Percentiles rank a stretch among this genome's conserved stretches.
Evolutionary conservation across 208 protist species (phyloP).

Genomic region (Blechomonas ayalai): DNA sequence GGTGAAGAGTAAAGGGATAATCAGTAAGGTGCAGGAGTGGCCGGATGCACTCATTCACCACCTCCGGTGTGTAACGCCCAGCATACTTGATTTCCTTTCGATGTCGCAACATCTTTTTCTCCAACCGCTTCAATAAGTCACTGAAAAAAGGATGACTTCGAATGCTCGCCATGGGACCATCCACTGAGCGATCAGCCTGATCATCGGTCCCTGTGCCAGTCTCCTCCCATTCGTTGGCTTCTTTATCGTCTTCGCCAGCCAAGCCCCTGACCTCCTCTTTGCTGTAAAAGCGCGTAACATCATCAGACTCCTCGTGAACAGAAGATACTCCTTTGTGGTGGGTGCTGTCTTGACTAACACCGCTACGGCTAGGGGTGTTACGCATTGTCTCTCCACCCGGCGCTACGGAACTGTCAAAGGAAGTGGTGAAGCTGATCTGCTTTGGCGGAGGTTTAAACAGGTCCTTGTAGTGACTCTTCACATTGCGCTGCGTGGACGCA

Average conservation of each 20-base stretch:
- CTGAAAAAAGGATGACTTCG: constrained; percentile 70
- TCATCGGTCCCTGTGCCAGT: neutral
- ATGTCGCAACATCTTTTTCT: constrained; percentile 70
- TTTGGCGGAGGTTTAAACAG: constrained; percentile 37
- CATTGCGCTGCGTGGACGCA: constrained; percentile 18
- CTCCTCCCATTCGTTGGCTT: neutral
- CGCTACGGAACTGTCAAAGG: constrained; percentile 17
- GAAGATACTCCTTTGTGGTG: neutral
- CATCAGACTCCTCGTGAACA: constrained; percentile 27
- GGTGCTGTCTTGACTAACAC: neutral
- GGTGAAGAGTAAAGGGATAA: constrained; percentile 63
- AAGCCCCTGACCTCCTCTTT: constrained; percentile 33
- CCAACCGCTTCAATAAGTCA: constrained; percentile 58
- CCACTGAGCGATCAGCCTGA: neutral
- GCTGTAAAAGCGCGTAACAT: constrained; percentile 68
- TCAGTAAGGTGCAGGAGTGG: constrained; percentile 83
- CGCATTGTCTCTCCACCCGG: constrained; percentile 11
- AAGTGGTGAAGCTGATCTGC: constrained; percentile 49
- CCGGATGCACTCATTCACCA: constrained; percentile 70
- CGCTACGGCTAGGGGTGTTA: neutral
- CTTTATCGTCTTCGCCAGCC: constrained; percentile 2
- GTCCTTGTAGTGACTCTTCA: constrained; percentile 52
- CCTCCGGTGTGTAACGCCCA: constrained; percentile 58
- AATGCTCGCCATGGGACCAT: constrained; percentile 27
- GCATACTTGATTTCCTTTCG: constrained; percentile 53